phyloP scores from a whole-genome alignment of 805 yeast species.

The Candida saitoana region DNA sequence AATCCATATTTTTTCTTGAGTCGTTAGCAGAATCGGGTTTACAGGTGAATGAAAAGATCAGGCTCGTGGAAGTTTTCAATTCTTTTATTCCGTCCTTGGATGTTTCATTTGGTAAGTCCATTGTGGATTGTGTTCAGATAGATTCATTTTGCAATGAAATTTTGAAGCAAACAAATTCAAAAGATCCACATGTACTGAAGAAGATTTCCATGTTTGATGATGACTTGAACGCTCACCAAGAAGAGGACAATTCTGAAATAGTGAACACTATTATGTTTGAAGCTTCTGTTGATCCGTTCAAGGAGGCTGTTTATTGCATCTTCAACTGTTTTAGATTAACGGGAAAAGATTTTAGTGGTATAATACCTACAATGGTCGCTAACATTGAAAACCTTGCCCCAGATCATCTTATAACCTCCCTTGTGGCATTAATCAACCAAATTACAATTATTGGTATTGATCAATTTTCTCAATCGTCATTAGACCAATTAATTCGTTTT shows the following conservation, averaged over 20 bases:
- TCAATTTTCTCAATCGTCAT: not conserved
- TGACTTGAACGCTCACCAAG: conserved; percentile 6
- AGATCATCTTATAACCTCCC: not conserved
- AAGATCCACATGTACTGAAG: not conserved
- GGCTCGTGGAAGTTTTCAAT: conserved; percentile 9
- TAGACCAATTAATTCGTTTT: conserved; percentile 17
- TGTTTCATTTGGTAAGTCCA: not conserved
- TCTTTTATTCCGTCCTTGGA: not conserved
- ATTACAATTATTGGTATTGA: not conserved
- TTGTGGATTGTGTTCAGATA: conserved; percentile 8
- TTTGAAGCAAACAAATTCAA: not conserved
- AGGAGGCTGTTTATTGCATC: not conserved
- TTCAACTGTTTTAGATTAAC: not conserved
- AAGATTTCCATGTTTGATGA: conserved; percentile 8
- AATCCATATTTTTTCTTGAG: conserved; percentile 8
- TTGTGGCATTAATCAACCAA: not conserved
- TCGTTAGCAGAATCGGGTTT: conserved; percentile 6
- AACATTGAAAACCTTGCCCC: not conserved
- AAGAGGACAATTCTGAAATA: not conserved
- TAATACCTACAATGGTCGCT: not conserved
- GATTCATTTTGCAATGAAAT: conserved; percentile 2
- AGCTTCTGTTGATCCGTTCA: not conserved
- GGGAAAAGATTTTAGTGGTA: not conserved
- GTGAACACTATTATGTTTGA: not conserved
- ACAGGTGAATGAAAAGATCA: conserved; percentile 1